Percentiles rank a stretch among this genome's conserved stretches.
Conservation (phyloP, 2,329 filamentous ascomycete species). For the Penicillium hesseltinei region DNA sequence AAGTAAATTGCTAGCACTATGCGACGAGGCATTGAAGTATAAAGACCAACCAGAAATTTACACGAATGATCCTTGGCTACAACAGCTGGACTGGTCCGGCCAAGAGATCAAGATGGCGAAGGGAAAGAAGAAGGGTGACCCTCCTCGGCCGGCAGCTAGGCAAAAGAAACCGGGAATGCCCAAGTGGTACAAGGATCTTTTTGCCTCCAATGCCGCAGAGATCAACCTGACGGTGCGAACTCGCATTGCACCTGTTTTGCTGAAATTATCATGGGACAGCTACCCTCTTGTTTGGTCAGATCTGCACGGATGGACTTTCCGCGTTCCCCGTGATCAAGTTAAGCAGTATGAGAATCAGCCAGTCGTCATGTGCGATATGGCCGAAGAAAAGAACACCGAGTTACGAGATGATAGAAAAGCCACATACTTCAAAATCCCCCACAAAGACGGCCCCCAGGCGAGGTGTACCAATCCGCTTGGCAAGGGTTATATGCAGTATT, state of each 20-base stretch:
- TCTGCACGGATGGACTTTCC: constrained; percentile 88
- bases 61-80: constrained; percentile 81
- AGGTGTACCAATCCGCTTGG: constrained; percentile 85
- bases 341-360: constrained; percentile 68
- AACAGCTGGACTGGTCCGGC: constrained; percentile 91
- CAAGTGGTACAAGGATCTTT: constrained; percentile 92
- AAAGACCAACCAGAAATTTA: constrained; percentile 70
- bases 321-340: constrained; percentile 63
- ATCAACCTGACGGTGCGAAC: constrained; percentile 84
- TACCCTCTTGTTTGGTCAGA: constrained; percentile 91
- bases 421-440: constrained; percentile 87
- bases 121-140: constrained; percentile 80
- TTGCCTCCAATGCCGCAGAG: constrained; percentile 60
- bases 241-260: constrained; percentile 77
- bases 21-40: constrained; percentile 72
- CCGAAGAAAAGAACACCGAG: constrained; percentile 65
- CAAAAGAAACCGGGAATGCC: constrained; percentile 97
- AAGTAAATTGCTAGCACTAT: constrained; percentile 68
- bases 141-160: constrained; percentile 70
- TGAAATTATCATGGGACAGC: constrained; percentile 84
- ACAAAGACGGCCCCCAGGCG: constrained; percentile 87
- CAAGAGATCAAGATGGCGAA: constrained; percentile 91
- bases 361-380: constrained; percentile 72
- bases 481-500: constrained; percentile 86
- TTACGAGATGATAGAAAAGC: constrained; percentile 66